Percentiles rank a stretch among this genome's conserved stretches.
Conservation (phyloP, 1,284 basidiomycete species). For the Agroathelia rolfsii region DNA sequence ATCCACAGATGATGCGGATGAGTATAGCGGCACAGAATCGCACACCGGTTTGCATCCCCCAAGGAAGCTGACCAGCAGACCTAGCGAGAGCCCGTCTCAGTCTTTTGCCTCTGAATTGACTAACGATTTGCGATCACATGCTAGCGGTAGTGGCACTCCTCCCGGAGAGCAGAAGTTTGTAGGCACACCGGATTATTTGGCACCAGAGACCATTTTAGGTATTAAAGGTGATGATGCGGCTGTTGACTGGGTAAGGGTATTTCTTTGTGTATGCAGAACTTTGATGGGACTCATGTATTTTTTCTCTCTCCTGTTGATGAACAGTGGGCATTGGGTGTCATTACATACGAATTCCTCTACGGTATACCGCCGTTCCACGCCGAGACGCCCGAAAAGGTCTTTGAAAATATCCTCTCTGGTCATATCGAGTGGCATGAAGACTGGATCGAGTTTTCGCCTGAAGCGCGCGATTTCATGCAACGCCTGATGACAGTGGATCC, state of each 20-base stretch:
- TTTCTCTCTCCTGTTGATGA: constrained; percentile 10
- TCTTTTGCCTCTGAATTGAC: constrained; percentile 78
- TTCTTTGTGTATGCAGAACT: constrained; percentile 9
- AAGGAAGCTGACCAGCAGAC: constrained; percentile 30
- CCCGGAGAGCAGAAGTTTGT: constrained; percentile 89
- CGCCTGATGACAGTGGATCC: constrained; percentile 81
- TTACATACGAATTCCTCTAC: constrained; percentile 97
- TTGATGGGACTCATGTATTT: constrained; percentile 1
- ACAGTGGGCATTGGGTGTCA: constrained; percentile 95
- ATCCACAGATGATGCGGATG: constrained; percentile 70
- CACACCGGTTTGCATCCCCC: constrained; percentile 48
- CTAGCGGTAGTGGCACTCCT: constrained; percentile 53
- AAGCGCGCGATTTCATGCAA: constrained; percentile 89
- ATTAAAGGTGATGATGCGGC: constrained; percentile 91
- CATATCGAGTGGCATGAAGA: constrained; percentile 96
- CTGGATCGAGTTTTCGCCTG: constrained; percentile 77
- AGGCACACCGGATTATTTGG: constrained; percentile 94
- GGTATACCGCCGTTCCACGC: constrained; percentile 97
- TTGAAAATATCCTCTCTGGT: constrained; percentile 97
- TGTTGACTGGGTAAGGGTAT: constrained; percentile 88
- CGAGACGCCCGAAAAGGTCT: constrained; percentile 93
- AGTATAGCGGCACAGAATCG: constrained; percentile 82
- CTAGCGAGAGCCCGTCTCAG: constrained; percentile 66
- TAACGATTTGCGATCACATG: constrained; percentile 65
- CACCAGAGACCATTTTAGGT: constrained; percentile 94